phyloP scores from a whole-genome alignment of 2,329 filamentous ascomycete species.

The Aspergillus pseudoterreus region DNA sequence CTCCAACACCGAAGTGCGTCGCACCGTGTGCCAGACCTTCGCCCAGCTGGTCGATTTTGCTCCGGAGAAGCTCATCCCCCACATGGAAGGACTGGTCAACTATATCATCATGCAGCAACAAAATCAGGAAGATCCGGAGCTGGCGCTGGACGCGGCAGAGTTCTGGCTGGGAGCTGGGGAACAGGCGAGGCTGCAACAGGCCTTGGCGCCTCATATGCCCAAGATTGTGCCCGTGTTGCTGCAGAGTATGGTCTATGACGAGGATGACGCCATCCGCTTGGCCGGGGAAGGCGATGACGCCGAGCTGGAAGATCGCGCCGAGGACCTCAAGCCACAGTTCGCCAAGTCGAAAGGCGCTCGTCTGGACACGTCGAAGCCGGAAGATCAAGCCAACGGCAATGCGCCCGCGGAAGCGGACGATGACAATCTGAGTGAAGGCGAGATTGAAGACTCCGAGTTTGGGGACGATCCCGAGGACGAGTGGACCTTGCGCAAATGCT shows the following conservation, averaged over 20 bases:
- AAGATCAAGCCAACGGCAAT: conserved; percentile 37
- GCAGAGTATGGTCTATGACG: conserved; percentile 92
- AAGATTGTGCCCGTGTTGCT: conserved; percentile 88
- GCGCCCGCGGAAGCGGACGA: conserved; percentile 52
- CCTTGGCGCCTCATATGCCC: conserved; percentile 70
- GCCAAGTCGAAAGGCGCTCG: conserved; percentile 66
- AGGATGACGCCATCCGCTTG: conserved; percentile 83
- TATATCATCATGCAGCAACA: conserved; percentile 91
- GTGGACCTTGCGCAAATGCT: conserved; percentile 97
- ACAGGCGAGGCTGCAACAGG: conserved; percentile 72
- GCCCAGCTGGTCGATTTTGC: conserved; percentile 87
- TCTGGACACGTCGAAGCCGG: conserved; percentile 50
- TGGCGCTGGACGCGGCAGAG: conserved; percentile 91
- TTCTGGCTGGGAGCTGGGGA: conserved; percentile 96
- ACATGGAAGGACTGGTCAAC: conserved; percentile 82
- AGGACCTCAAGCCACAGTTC: conserved; percentile 92
- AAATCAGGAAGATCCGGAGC: conserved; percentile 74
- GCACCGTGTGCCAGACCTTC: conserved; percentile 90
- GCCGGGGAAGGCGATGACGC: conserved; percentile 85
- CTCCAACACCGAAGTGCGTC: conserved; percentile 73
- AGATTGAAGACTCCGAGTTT: conserved; percentile 73
- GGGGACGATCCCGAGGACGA: conserved; percentile 76
- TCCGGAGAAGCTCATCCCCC: conserved; percentile 84
- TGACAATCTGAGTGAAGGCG: conserved; percentile 80
- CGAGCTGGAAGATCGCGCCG: conserved; percentile 79